Evolutionary conservation across 2,329 filamentous ascomycete species (phyloP), one percentile per base, ranked within the genome.

Genomic region (Diplocarpon rosae): DNA sequence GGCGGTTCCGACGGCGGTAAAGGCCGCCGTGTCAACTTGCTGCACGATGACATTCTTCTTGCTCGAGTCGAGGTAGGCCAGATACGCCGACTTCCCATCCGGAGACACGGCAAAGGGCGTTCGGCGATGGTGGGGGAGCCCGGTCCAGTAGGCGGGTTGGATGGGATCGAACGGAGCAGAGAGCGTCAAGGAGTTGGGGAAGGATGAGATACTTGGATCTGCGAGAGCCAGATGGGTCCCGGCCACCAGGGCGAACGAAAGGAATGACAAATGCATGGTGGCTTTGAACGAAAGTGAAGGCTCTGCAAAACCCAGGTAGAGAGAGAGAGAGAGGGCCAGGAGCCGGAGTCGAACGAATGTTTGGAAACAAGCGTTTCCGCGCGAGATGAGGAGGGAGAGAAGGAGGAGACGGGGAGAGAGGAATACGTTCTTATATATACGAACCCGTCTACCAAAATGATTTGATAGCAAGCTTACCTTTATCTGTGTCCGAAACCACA

Each of bases 61-160:
- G 37, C 67, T 73, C 20, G 65, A 62, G 54, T 78, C 75, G 13
- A 80, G 70, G 54, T 79, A 80, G 9, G 76, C 76, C 9, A 80
- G 57, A 57, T 75, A 79, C 11, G 73, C 76, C 3, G 68, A 70
- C 46, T 71, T 71, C 48, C 75, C 75, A 57, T 78, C 69, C 2
- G 76, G 75, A 1, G 76, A 78, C 28, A 77, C 66, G n/a, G 75
- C 69, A 49, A 80, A 80, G 5, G 76, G 76, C 11, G 75, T 79
- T 41, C 76, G 70, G 37, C 75, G 72, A 58, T 80, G 76, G 53
- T 80, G 76, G 36, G 74, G 73, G 37, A 72, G 69, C 15, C 67
- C 68, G 12, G 76, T 79, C 75, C 75, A 79, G 67, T 80, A 80
- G 8, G 74, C 69, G 14, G 67, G 67, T 58, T 75, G 73, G 52